Base-by-base conservation (phyloP, 1,284 basidiomycete genomes). In the Sanghuangporus sanghuang region DNA sequence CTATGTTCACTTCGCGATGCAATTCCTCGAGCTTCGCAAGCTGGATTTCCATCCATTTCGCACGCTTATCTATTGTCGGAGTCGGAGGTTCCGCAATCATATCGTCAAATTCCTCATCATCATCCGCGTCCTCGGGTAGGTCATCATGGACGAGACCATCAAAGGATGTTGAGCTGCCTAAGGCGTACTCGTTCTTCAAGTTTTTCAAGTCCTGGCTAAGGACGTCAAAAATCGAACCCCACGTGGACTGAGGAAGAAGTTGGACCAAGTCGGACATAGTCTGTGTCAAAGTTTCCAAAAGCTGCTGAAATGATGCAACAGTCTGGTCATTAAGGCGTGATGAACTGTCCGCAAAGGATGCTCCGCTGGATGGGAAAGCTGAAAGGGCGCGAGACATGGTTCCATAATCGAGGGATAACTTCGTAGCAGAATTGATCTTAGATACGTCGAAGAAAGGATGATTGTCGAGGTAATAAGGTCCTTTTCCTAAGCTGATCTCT, bases 31-130 rank as follows among this genome's bases (percentile, higher is more conserved):
- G 78, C 72, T 93, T 92, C 1, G 89, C 90, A 16, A 93, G 75
- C 71, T 93, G 91, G 35, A 91, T 87, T 74, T 93, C 90, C 91
- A 93, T 93, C 91, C 91, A 93, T 52, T 90, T 82, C 18, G 90
- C 91, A 16, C 91, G 87, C 63, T 89, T 87, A 72, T 93, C 91
- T 56, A 93, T 80, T 0, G 90, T 92, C 66, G 92, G 76, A n/a
- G 87, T 86, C 2, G 87, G 87, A 5, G 92, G 90, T 72, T 92
- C 90, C 70, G 91, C 89, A 21, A 55, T 38, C 67, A 91, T 88
- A 69, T 85, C 82, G 36, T 80, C 75, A 44, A 77, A 76, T 59
- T 87, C 87, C 52, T 89, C 87, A 16, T 82, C 83, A 66, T 91
- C 90, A 66, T 92, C 90, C 71, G 92, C 90, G 68, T 92, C 90